phyloP scores from a whole-genome alignment of 2,329 filamentous ascomycete genomes.

The Sporothrix mexicana region DNA sequence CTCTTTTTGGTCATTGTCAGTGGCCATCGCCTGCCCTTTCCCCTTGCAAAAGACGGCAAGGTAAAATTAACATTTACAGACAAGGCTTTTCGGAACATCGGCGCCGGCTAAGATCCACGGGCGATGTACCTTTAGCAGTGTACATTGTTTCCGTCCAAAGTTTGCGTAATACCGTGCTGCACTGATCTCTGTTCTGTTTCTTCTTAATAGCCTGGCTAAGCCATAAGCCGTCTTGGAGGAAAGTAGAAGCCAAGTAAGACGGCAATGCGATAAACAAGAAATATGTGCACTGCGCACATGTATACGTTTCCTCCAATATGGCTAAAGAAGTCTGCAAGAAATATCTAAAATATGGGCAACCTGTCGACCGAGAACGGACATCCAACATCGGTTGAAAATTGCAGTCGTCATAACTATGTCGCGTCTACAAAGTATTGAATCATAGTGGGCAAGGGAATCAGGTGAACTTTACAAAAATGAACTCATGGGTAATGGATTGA shows the following conservation, averaged over 20 bases:
- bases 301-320: background rate
- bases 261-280: slow-evolving; percentile 9
- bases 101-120: slow-evolving; percentile 22
- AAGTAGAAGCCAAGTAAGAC: background rate
- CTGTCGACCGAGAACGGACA: background rate
- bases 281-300: background rate
- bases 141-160: background rate
- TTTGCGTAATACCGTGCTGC: slow-evolving; percentile 17
- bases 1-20: background rate
- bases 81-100: slow-evolving; percentile 22
- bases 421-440: too few species aligned
- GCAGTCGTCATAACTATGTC: background rate
- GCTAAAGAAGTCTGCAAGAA: background rate
- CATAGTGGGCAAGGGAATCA: background rate
- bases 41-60: background rate
- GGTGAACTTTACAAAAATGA: too few species aligned
- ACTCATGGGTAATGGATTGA: background rate
- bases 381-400: background rate
- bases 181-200: slow-evolving; percentile 7
- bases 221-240: background rate
- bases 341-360: background rate
- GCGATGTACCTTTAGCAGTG: too few species aligned
- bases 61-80: background rate
- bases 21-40: slow-evolving; percentile 2
- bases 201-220: slow-evolving; percentile 2